Evolutionary conservation across 2,329 filamentous ascomycete species (phyloP).

Genomic region (Polytolypa hystricis): DNA sequence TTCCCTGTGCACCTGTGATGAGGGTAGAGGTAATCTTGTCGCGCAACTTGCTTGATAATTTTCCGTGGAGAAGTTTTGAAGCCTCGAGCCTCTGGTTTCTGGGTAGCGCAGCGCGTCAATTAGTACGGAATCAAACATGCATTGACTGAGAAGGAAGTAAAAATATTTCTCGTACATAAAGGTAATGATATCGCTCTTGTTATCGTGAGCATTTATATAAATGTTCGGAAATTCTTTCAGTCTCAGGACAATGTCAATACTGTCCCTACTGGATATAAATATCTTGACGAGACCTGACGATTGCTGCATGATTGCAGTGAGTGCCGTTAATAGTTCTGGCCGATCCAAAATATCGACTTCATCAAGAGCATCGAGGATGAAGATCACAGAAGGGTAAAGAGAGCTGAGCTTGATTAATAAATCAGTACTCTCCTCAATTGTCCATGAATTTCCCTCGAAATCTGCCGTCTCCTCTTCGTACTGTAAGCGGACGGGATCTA

Average conservation of each 20-base stretch:
- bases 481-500: slow-evolving; percentile 2
- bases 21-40: slow-evolving; percentile 13
- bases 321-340: slow-evolving; percentile 15
- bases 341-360: slow-evolving; percentile 19
- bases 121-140: no score
- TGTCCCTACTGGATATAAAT: slow-evolving; percentile 25
- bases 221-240: slow-evolving; percentile 18
- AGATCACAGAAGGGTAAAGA: slow-evolving; percentile 17
- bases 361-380: slow-evolving; percentile 28
- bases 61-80: slow-evolving; percentile 10
- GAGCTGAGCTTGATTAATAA: slow-evolving; percentile 18
- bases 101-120: no score
- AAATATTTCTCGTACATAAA: slow-evolving; percentile 18
- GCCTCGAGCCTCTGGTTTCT: no score
- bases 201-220: slow-evolving; percentile 16
- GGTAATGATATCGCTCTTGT: slow-evolving; percentile 18
- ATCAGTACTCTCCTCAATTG: slow-evolving; percentile 8
- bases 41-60: slow-evolving; percentile 12
- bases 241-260: slow-evolving; percentile 14
- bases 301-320: slow-evolving; percentile 18
- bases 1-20: slow-evolving; percentile 16
- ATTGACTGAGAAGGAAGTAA: no score
- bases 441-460: slow-evolving; percentile 6
- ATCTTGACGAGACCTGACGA: slow-evolving; percentile 22
- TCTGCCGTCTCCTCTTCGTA: slow-evolving; percentile 10